Conservation (phyloP, 768 basidiomycete genomes). For the Gloeophyllum trabeum region DNA sequence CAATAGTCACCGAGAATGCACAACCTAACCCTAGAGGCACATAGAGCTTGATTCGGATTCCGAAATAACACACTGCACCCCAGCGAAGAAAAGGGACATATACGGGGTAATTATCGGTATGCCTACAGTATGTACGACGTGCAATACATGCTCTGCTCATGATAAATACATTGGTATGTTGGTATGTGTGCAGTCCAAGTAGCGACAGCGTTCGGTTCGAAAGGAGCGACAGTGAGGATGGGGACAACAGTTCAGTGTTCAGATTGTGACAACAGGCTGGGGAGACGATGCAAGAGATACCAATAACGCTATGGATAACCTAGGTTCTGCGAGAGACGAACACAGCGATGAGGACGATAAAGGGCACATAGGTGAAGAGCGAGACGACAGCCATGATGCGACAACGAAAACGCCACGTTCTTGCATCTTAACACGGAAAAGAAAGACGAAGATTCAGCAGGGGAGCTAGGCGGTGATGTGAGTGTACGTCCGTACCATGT, state of each 20-base stretch:
- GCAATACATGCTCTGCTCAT: too few relatives aligned
- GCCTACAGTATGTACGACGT: too few relatives aligned
- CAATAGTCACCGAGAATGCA: too few relatives aligned
- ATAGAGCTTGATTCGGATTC: too few relatives aligned
- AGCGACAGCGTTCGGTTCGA: background rate
- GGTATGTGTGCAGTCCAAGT: too few relatives aligned
- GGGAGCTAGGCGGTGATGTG: conserved; percentile 1
- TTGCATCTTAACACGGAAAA: conserved; percentile 38
- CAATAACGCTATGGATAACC: background rate
- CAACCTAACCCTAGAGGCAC: too few relatives aligned
- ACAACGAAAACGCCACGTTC: conserved; percentile 65
- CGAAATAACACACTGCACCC: too few relatives aligned
- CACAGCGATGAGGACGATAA: conserved; percentile 63
- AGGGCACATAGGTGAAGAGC: conserved; percentile 67
- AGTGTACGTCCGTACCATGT: conserved; percentile 35
- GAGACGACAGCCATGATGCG: conserved; percentile 61
- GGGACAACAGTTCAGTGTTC: background rate
- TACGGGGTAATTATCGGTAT: too few relatives aligned
- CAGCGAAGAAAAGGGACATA: too few relatives aligned
- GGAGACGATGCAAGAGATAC: background rate
- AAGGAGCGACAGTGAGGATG: background rate
- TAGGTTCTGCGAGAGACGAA: conserved; percentile 26
- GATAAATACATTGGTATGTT: too few relatives aligned
- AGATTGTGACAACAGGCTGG: background rate
- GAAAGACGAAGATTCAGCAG: conserved; percentile 2